Base-by-base conservation (phyloP, 192 early-diverging fungal genomes). In the Phlyctochytrium arcticum region DNA sequence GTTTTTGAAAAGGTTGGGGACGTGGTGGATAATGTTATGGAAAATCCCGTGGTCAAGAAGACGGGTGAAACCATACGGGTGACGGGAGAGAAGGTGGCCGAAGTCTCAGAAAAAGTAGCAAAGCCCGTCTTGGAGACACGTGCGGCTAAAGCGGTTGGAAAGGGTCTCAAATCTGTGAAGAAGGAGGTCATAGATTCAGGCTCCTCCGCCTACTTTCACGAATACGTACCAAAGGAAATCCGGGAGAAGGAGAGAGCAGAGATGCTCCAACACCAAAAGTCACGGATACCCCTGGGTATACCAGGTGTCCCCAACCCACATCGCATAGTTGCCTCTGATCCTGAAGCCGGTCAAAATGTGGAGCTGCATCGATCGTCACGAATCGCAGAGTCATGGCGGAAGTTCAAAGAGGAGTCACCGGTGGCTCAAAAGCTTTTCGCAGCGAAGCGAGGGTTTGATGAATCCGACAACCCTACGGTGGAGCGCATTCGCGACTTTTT, bases 381-480 rank as follows among this genome's bases (percentile, higher is more conserved):
- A 59, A 88, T 89, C 85, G 91, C 92, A 71, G 89, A 89, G 77
- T 85, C 85, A 68, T 99, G 96, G 96, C 81, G 85, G 29, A 89
- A 88, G 53, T 95, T 97, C 75, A 93, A 92, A 77, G 90, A 92
- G 51, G 88, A 84, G 47, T 92, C 80, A 79, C 84, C 90, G 36
- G 69, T 99, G 29, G 88, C 91, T 72, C 89, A 94, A 72, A 85
- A 87, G 70, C 75, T 96, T 59, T 89, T 93, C 78, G 82, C 78
- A 42, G 82, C 89, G 10, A 80, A 83, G 69, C 87, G 88, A 57
- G 79, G 75, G 60, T 88, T 94, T 69, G 89, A 94, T 46, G 95
- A 99, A 73, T 89, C 87, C 70, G 92, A 96, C 64, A 92, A 94
- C 72, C 75, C 92, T 0, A 75, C 94, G 15, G 74, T 97, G 23